Evolutionary conservation across 768 basidiomycete genomes (phyloP).

Genomic region (Boletus pseudo-olivaceus): DNA sequence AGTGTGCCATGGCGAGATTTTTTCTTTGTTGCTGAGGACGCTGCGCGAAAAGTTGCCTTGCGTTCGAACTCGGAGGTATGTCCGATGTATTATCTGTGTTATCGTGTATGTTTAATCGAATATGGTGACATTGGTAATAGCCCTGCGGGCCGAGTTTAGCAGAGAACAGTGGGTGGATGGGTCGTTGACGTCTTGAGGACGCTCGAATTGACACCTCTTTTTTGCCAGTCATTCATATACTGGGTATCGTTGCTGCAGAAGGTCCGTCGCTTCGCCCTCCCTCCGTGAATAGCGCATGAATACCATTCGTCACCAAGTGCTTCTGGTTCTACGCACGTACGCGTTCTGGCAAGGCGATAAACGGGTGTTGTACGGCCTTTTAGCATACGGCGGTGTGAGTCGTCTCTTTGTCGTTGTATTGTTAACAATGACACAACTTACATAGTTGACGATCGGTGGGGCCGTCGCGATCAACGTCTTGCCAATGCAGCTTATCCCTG

Average conservation of each 20-base stretch:
- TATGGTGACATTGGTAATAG: background rate
- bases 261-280: background rate
- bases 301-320: constrained; percentile 1
- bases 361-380: constrained; percentile 10
- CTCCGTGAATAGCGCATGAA: background rate
- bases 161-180: constrained; percentile 9
- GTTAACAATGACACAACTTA: background rate
- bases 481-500: constrained; percentile 4
- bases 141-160: background rate
- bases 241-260: constrained; percentile 12
- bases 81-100: background rate
- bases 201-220: background rate
- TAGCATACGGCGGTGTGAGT: constrained; percentile 9
- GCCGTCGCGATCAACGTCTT: background rate
- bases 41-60: background rate
- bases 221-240: constrained; percentile 7
- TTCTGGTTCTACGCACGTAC: constrained; percentile 18
- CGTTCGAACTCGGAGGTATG: constrained; percentile 8
- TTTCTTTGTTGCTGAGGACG: background rate
- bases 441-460: constrained; percentile 7
- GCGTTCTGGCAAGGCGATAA: constrained; percentile 19
- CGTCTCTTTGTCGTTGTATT: no score
- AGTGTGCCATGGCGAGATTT: background rate
- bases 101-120: background rate
- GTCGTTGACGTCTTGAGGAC: background rate